A percentile compares a stretch with the other conserved stretches of the same genome.
These are phyloP conservation scores for Corchorus olitorius DNA, from an alignment of 345 rosid species.

Conservation along the genomic window DNA sequence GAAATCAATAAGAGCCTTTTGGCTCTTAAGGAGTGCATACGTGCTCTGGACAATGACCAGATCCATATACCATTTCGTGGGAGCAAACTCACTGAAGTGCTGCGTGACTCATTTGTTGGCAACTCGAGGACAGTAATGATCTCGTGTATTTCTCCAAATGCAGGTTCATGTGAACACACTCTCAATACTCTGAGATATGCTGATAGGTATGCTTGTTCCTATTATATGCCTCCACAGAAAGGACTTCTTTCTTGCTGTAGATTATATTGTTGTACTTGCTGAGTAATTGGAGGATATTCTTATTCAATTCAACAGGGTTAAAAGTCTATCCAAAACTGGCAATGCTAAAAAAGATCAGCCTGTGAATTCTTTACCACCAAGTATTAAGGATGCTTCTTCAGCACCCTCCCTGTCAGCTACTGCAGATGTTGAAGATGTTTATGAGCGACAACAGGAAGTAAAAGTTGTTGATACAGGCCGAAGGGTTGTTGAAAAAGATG, in stretches of 20 bases:
- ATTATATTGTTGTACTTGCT: constrained; percentile 1
- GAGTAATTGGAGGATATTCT: constrained; percentile 16
- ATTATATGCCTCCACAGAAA: constrained; percentile 15
- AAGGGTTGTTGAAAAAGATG: constrained; percentile 69
- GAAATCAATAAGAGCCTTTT: constrained; percentile 94
- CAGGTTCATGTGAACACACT: constrained; percentile 94
- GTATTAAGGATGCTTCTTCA: constrained; percentile 57
- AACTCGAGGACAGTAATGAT: constrained; percentile 96
- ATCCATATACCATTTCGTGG: constrained; percentile 95
- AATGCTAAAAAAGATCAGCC: constrained; percentile 75
- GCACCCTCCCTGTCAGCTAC: constrained; percentile 45
- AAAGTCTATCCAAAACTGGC: constrained; percentile 93
- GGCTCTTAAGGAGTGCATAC: constrained; percentile 98
- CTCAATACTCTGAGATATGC: constrained; percentile 96
- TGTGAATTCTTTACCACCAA: constrained; percentile 44
- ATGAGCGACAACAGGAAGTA: constrained; percentile 57
- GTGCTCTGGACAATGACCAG: constrained; percentile 96
- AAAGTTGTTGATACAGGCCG: constrained; percentile 56
- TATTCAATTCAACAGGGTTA: constrained; percentile 63
- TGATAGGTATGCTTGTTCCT: constrained; percentile 60
- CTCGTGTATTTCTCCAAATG: constrained; percentile 96
- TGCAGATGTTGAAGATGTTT: constrained; percentile 50
- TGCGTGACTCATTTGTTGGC: constrained; percentile 95
- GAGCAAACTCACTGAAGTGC: constrained; percentile 96
- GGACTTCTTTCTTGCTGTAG: not conserved